Evolutionary conservation across 345 rosid species (phyloP).

Genomic region (Corchorus olitorius): DNA sequence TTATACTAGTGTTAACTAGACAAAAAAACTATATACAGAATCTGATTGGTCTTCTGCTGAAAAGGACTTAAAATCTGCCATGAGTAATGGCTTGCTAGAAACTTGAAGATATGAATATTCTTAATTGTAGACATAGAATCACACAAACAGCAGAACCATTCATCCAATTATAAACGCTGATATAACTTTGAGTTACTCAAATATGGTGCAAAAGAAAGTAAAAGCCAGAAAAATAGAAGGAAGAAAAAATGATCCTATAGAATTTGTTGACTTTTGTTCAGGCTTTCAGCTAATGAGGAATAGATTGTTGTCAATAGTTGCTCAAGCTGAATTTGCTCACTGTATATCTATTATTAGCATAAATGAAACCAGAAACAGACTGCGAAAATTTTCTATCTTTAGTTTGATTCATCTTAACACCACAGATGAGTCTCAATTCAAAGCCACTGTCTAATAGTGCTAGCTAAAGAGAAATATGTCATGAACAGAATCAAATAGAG

Average conservation of each 20-base stretch:
- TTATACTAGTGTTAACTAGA: not conserved
- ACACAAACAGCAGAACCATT: conserved; percentile 5
- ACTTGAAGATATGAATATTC: not conserved
- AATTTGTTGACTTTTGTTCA: not conserved
- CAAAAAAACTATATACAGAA: not conserved
- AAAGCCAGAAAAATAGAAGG: conserved; percentile 1
- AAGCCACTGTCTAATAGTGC: not conserved
- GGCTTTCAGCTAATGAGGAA: not conserved
- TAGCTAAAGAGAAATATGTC: not conserved
- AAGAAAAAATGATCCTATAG: not conserved
- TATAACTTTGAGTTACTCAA: not conserved
- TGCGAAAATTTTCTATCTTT: too few species aligned
- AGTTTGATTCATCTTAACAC: not conserved
- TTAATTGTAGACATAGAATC: not conserved
- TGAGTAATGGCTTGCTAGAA: not conserved
- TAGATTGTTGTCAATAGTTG: not conserved
- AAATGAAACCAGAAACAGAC: not conserved
- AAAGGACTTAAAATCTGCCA: not conserved
- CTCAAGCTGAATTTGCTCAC: not conserved
- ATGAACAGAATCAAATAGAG: not conserved
- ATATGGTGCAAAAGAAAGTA: not conserved
- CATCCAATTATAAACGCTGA: not conserved
- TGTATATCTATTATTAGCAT: not conserved
- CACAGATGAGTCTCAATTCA: not conserved
- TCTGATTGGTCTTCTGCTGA: not conserved